Conservation (phyloP, 2,329 filamentous ascomycete species). For the Colletotrichum sp. region DNA sequence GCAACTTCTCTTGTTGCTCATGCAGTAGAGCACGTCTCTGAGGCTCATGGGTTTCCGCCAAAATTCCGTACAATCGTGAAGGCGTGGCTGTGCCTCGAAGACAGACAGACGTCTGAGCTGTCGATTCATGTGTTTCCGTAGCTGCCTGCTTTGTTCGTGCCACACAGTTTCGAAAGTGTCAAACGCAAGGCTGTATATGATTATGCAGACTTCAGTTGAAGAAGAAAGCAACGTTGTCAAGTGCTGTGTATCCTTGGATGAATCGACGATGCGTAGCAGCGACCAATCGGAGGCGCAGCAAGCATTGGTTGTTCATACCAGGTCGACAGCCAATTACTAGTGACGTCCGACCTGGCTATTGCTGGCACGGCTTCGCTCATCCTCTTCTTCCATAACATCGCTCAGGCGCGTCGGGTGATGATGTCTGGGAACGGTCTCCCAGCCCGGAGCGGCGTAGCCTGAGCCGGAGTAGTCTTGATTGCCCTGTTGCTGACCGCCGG, state of each 20-base stretch:
- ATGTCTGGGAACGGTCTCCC: constrained; percentile 79
- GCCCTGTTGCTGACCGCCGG: constrained; percentile 29
- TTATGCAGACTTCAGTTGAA: neutral
- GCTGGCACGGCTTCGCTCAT: constrained; percentile 78
- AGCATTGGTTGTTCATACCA: neutral
- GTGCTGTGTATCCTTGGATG: neutral
- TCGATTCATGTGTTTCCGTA: neutral
- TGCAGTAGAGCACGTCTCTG: neutral
- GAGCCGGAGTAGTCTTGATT: constrained; percentile 68
- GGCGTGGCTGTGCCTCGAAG: neutral
- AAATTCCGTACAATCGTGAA: neutral
- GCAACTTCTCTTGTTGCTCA: neutral
- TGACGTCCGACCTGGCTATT: constrained; percentile 54
- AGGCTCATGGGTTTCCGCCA: neutral
- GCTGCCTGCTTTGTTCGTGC: neutral
- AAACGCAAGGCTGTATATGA: neutral
- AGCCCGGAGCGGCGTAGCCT: constrained; percentile 70
- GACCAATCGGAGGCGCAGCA: neutral
- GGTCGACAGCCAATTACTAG: neutral
- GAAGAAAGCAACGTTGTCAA: neutral
- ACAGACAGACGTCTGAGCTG: neutral
- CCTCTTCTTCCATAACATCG: constrained; percentile 86
- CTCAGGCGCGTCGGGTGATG: constrained; percentile 88
- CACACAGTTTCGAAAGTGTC: neutral
- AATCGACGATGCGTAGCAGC: neutral